Base-by-base conservation (phyloP, 352 stramenopile species). In the Phytophthora hybrid region DNA sequence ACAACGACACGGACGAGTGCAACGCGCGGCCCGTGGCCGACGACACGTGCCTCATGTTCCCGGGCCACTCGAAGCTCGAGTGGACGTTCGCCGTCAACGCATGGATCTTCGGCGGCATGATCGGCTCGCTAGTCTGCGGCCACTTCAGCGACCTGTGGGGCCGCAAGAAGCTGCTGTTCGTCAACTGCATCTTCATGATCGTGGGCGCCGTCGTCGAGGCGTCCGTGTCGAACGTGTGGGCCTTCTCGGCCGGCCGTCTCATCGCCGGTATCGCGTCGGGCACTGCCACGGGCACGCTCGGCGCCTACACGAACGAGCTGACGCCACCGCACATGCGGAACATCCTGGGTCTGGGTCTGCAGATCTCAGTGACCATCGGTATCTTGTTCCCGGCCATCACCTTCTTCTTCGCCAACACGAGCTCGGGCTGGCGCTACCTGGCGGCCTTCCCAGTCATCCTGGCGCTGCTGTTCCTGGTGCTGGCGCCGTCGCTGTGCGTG, bases 71-170 rank as follows among this genome's bases (percentile, higher is more conserved):
- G 23, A 26, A 26, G 23, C 23, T 26, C 23, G 23, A 26, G 63
- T 69, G 63, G 63, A 69, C 63, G 26, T 71, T 74, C 60, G 68
- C 68, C 49, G 58, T 59, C 14, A 74, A 74, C 63, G 71, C 71
- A n/a, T 89, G 81, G 80, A 77, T 89, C 71, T 68, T 86, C 60
- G 81, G 80, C 44, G 84, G 78, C 32, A 86, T 86, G 73, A 69
- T 88, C 71, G 83, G 83, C 18, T 71, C 71, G 41, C 67, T 91
- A 47, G 56, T 49, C 55, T 83, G 76, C 56, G 75, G 77, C 10
- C 47, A 67, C 11, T 87, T 68, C 53, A 77, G 75, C 46, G 74
- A 71, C 55, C 31, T 64, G 54, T 71, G 63, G 63, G 63, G 63
- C 63, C 63, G 63, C n/a, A 71, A 71, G 46, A 75, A 75, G 68